Conservation (phyloP, 345 rosid genomes). For the Lenwebbia sp. region DNA sequence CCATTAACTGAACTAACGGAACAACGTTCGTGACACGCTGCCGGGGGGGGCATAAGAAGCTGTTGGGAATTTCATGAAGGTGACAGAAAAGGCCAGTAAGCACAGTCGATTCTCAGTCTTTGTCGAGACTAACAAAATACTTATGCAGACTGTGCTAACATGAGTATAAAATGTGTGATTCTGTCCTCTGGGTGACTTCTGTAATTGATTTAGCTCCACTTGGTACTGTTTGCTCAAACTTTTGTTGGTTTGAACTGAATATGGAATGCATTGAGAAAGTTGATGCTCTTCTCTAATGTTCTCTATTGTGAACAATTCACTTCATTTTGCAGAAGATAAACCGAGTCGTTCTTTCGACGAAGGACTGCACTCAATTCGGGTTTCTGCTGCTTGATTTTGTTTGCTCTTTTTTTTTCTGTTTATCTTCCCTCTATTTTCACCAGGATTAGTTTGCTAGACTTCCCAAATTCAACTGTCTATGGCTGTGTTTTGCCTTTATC, state of each 20-base stretch:
- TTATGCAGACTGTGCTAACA: background rate
- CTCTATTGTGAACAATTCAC: background rate
- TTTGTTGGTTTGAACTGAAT: background rate
- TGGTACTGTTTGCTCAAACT: background rate
- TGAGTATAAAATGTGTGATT: background rate
- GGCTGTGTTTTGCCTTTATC: background rate
- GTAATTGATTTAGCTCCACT: background rate
- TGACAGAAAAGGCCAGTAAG: background rate
- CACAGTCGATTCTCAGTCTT: background rate
- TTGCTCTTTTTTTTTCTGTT: background rate
- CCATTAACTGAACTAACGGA: background rate
- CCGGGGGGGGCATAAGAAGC: conserved; percentile 3
- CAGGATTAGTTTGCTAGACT: background rate
- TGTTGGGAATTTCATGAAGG: conserved; percentile 3
- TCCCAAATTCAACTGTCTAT: background rate
- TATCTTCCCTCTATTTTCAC: background rate
- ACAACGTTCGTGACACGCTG: background rate
- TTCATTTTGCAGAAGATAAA: background rate
- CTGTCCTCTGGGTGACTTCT: background rate
- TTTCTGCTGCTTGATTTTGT: background rate
- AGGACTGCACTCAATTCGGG: background rate
- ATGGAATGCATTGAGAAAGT: background rate
- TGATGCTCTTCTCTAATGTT: background rate
- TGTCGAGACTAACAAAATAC: background rate
- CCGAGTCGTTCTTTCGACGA: background rate